phyloP scores from a whole-genome alignment of 805 yeast species.

The Myxozyma melibiosi region DNA sequence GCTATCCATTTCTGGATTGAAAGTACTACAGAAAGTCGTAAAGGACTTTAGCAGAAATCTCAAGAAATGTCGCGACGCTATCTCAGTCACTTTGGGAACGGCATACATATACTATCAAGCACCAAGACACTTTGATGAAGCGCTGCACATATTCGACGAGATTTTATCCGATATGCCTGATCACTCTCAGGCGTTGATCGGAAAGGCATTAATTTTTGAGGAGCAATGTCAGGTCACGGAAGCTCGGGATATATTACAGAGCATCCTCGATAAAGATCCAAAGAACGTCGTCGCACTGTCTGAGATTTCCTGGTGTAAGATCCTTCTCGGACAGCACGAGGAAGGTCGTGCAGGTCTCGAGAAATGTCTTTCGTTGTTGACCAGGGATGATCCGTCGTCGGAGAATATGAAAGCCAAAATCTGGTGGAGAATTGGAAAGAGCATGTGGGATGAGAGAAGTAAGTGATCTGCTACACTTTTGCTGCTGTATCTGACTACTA shows the following conservation, averaged over 20 bases:
- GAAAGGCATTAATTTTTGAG: slow-evolving; percentile 75
- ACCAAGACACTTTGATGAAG: slow-evolving; percentile 81
- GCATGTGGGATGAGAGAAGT: slow-evolving; percentile 47
- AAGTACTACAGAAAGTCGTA: slow-evolving; percentile 39
- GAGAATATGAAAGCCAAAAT: slow-evolving; percentile 60
- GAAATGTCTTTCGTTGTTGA: slow-evolving; percentile 48
- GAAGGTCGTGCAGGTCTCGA: slow-evolving; percentile 57
- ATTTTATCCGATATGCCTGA: slow-evolving; percentile 53
- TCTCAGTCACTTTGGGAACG: slow-evolving; percentile 55
- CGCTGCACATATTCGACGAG: slow-evolving; percentile 67
- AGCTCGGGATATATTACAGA: slow-evolving; percentile 57
- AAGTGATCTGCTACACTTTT: not conserved
- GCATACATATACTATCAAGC: slow-evolving; percentile 84
- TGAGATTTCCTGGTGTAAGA: slow-evolving; percentile 79
- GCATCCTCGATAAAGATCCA: slow-evolving; percentile 54
- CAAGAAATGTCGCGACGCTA: slow-evolving; percentile 10
- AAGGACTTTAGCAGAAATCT: slow-evolving; percentile 6
- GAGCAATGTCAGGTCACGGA: slow-evolving; percentile 60
- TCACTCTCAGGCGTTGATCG: slow-evolving; percentile 68
- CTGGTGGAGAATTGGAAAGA: slow-evolving; percentile 74
- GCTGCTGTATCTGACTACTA: slow-evolving; percentile 37
- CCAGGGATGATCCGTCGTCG: slow-evolving; percentile 56
- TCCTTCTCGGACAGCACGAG: slow-evolving; percentile 53
- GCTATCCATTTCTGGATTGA: slow-evolving; percentile 62
- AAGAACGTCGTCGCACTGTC: slow-evolving; percentile 60